A percentile compares a stretch with the other conserved stretches of the same genome.
Conservation (phyloP, 345 rosid species). For the Isatis tinctoria region DNA sequence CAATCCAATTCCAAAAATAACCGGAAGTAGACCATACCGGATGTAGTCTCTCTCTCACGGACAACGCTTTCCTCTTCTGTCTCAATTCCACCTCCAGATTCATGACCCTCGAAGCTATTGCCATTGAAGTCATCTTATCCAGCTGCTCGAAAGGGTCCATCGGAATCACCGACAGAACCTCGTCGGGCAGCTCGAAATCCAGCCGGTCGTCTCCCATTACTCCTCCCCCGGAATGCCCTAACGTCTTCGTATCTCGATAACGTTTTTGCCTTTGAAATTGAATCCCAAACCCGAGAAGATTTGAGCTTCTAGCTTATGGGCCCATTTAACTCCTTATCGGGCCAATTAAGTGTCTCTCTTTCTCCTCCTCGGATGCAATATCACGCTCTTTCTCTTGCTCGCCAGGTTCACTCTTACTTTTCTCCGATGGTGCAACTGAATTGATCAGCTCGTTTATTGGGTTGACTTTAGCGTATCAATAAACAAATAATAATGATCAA, state of each 20-base stretch:
- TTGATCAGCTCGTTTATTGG: no score
- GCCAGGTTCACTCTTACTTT: slow-evolving; percentile 47
- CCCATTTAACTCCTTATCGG: no score
- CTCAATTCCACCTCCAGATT: slow-evolving; percentile 62
- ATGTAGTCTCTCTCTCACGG: slow-evolving; percentile 56
- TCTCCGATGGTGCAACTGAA: background rate
- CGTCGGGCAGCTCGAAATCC: slow-evolving; percentile 68
- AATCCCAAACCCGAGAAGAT: no score
- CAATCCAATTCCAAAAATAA: no score
- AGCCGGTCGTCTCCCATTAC: slow-evolving; percentile 40
- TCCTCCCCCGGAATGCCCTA: slow-evolving; percentile 20
- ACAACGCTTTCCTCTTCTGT: slow-evolving; percentile 55
- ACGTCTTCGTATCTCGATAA: background rate
- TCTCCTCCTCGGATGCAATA: slow-evolving; percentile 99
- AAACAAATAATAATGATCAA: background rate
- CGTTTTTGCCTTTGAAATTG: no score
- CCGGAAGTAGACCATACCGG: no score
- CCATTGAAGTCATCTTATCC: slow-evolving; percentile 97
- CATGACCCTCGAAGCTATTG: slow-evolving; percentile 86
- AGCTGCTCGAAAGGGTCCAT: slow-evolving; percentile 88
- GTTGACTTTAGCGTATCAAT: background rate
- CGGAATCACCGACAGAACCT: slow-evolving; percentile 78
- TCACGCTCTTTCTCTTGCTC: slow-evolving; percentile 91
- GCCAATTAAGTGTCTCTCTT: no score
- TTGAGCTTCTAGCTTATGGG: no score